phyloP scores from a whole-genome alignment of 139 green algal genomes.

The Chlorella sp. region DNA sequence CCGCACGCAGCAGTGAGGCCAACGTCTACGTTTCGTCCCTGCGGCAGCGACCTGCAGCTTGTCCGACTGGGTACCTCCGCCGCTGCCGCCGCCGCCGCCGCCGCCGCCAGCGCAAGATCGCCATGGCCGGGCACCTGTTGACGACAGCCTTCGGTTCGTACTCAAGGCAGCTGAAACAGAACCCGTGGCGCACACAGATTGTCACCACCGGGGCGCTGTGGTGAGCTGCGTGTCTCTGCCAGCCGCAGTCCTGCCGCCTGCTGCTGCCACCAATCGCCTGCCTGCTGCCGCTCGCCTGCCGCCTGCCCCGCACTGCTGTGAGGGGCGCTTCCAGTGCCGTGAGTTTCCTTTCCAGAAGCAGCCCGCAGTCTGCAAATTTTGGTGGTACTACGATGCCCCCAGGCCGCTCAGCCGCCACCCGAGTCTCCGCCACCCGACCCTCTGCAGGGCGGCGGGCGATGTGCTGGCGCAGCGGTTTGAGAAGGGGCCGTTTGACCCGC shows the following conservation, averaged over 20 bases:
- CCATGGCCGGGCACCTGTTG: no score
- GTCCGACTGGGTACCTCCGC: neutral
- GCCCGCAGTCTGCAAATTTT: neutral
- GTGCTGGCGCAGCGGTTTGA: constrained; percentile 42
- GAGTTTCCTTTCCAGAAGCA: no score
- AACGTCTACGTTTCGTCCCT: no score
- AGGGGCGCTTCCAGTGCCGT: neutral
- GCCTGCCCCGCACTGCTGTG: neutral
- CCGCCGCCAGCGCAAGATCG: no score
- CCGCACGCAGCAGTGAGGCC: no score
- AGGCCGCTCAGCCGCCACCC: neutral
- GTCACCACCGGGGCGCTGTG: constrained; percentile 36
- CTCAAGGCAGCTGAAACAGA: neutral
- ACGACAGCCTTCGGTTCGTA: constrained; percentile 5
- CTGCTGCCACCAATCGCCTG: no score
- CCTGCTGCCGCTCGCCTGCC: no score
- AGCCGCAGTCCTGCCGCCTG: neutral
- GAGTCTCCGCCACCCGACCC: neutral
- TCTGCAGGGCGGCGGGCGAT: constrained; percentile 45
- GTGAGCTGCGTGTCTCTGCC: neutral
- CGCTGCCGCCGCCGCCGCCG: neutral
- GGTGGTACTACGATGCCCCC: neutral
- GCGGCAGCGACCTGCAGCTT: no score
- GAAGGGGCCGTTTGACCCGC: neutral
- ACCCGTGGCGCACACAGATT: constrained; percentile 32